Evolutionary conservation across 2,329 filamentous ascomycete genomes (phyloP).

Genomic region (Calonectria honghensis): DNA sequence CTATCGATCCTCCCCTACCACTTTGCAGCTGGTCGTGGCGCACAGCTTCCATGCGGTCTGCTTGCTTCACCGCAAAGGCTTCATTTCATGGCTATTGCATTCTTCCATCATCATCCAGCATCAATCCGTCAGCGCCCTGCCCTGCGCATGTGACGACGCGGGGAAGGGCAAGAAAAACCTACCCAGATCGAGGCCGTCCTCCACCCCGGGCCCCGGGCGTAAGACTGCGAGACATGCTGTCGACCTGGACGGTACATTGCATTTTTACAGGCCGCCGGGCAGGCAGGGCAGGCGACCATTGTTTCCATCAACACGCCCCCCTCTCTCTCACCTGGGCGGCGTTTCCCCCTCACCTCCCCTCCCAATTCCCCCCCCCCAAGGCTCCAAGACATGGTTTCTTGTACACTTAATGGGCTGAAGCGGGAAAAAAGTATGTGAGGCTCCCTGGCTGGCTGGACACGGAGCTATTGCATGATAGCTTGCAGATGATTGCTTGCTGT

Average conservation of each 20-base stretch:
- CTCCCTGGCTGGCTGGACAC: slow-evolving; percentile 24
- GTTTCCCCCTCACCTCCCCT: background rate
- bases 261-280: background rate
- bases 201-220: background rate
- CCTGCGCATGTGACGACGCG: slow-evolving; percentile 37
- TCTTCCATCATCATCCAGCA: background rate
- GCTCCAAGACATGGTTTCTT: slow-evolving; percentile 10
- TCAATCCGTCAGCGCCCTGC: background rate
- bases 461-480: slow-evolving; percentile 30
- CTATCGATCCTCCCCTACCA: slow-evolving; percentile 12
- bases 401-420: slow-evolving; percentile 21
- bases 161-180: slow-evolving; percentile 22
- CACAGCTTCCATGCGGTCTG: slow-evolving; percentile 18
- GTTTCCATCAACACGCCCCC: background rate
- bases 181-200: slow-evolving; percentile 3
- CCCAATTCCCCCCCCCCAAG: background rate
- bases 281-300: slow-evolving; percentile 4
- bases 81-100: background rate
- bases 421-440: slow-evolving; percentile 4
- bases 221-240: slow-evolving; percentile 17
- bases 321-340: no score
- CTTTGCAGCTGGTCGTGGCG: slow-evolving; percentile 29
- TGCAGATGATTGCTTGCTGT: slow-evolving; percentile 24
- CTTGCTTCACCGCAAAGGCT: slow-evolving; percentile 18
- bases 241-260: slow-evolving; percentile 2